Evolutionary conservation across 441 rosid species (phyloP).

Genomic region (Heliophila coronopifolia): DNA sequence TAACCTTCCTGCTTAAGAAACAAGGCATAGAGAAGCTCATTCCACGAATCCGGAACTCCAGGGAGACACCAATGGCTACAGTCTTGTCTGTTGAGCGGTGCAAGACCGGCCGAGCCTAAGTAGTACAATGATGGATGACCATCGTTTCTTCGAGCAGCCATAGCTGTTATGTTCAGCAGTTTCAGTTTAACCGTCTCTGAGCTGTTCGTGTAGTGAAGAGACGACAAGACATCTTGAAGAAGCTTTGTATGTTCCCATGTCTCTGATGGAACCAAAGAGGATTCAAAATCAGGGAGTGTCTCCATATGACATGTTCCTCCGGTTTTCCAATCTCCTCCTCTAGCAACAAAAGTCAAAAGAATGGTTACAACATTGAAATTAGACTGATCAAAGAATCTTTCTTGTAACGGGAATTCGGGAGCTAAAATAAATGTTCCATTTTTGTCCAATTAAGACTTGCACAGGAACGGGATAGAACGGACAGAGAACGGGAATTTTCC

Average conservation of each 20-base stretch:
- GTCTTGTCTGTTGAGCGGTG: conserved; percentile 63
- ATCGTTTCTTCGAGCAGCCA: conserved; percentile 75
- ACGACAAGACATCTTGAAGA: conserved; percentile 38
- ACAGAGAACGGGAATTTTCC: too few relatives aligned
- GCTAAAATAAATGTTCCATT: too few relatives aligned
- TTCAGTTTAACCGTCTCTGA: conserved; percentile 24
- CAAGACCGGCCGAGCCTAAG: conserved; percentile 43
- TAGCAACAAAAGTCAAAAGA: too few relatives aligned
- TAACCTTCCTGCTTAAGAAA: too few relatives aligned
- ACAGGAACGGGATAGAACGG: too few relatives aligned
- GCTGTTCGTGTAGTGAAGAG: conserved; percentile 28
- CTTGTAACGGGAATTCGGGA: too few relatives aligned
- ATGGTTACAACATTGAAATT: too few relatives aligned
- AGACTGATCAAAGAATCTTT: not conserved
- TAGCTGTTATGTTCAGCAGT: conserved; percentile 55
- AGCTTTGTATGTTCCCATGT: conserved; percentile 51
- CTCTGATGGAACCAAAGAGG: conserved; percentile 47
- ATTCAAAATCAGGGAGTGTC: conserved; percentile 58
- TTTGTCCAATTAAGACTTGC: too few relatives aligned
- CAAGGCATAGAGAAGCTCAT: conserved; percentile 75
- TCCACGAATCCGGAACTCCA: conserved; percentile 91
- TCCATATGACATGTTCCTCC: conserved; percentile 89
- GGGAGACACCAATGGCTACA: conserved; percentile 98
- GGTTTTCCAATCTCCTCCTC: conserved; percentile 72
- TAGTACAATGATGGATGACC: conserved; percentile 84